phyloP scores from a whole-genome alignment of 225 moss, liverwort and hornwort genomes.

The Climacium dendroides region DNA sequence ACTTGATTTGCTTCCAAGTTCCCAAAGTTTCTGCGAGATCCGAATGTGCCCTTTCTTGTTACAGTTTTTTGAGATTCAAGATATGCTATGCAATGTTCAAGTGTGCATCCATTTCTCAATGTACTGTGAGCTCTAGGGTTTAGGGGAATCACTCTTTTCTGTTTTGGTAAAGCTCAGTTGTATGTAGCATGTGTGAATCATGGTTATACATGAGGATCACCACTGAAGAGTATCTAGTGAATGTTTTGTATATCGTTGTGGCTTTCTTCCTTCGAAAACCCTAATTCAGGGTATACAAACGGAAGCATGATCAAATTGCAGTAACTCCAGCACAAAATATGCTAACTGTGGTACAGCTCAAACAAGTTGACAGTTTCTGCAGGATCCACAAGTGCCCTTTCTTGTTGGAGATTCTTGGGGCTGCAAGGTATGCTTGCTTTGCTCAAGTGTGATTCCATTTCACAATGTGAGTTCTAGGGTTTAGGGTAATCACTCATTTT shows the following conservation, averaged over 20 bases:
- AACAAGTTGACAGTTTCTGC: not conserved
- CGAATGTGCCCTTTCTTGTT: not conserved
- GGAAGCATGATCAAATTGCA: not conserved
- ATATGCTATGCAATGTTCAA: not conserved
- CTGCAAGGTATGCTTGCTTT: not conserved
- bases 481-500: not conserved
- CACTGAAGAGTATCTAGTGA: not conserved
- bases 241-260: not conserved
- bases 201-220: no score
- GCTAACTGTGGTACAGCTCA: not conserved
- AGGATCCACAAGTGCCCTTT: not conserved
- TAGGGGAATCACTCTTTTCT: no score
- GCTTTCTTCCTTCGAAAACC: not conserved
- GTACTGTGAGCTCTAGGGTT: not conserved
- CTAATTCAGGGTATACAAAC: not conserved
- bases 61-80: not conserved
- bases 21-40: not conserved
- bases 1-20: not conserved
- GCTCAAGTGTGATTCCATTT: not conserved
- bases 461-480: not conserved
- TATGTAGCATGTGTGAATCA: not conserved
- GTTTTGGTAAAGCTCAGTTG: not conserved
- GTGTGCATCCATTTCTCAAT: not conserved
- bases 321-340: not conserved
- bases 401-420: not conserved